A percentile compares a stretch with the other conserved stretches of the same genome.
Conservation (phyloP, 305 asterid genomes). For the Solanum aculeatissimum region DNA sequence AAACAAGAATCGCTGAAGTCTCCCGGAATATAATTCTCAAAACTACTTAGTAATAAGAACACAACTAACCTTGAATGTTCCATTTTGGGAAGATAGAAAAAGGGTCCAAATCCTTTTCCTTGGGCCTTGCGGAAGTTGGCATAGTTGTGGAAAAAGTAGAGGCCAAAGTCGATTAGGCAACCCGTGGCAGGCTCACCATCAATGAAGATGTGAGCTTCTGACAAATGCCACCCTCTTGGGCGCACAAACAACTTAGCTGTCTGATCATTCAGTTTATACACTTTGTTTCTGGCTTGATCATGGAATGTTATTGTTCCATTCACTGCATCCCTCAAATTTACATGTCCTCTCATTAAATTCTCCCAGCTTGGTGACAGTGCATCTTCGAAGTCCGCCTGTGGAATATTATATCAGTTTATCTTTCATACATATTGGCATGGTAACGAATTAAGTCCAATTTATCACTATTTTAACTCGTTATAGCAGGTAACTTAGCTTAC, state of each 20-base stretch:
- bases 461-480: neutral
- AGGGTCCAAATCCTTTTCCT: slow-evolving; percentile 81
- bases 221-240: slow-evolving; percentile 96
- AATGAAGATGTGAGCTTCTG: slow-evolving; percentile 79
- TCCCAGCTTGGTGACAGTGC: slow-evolving; percentile 93
- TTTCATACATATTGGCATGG: neutral
- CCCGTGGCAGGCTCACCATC: slow-evolving; percentile 85
- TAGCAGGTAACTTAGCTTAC: neutral
- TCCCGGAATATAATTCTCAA: neutral
- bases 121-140: slow-evolving; percentile 44
- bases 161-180: slow-evolving; percentile 82
- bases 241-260: slow-evolving; percentile 91
- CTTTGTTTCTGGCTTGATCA: slow-evolving; percentile 60
- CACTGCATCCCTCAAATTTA: slow-evolving; percentile 76
- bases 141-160: slow-evolving; percentile 75
- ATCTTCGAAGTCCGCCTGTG: slow-evolving; percentile 72
- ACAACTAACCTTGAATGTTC: slow-evolving; percentile 60
- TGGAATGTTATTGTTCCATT: slow-evolving; percentile 65
- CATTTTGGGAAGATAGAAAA: slow-evolving; percentile 94
- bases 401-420: neutral
- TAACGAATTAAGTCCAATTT: neutral
- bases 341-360: slow-evolving; percentile 73
- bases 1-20: neutral
- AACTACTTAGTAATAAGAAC: neutral
- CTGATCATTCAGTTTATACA: slow-evolving; percentile 55